Evolutionary conservation across 768 basidiomycete genomes (phyloP).

Genomic region (Kwoniella bestiolae): DNA sequence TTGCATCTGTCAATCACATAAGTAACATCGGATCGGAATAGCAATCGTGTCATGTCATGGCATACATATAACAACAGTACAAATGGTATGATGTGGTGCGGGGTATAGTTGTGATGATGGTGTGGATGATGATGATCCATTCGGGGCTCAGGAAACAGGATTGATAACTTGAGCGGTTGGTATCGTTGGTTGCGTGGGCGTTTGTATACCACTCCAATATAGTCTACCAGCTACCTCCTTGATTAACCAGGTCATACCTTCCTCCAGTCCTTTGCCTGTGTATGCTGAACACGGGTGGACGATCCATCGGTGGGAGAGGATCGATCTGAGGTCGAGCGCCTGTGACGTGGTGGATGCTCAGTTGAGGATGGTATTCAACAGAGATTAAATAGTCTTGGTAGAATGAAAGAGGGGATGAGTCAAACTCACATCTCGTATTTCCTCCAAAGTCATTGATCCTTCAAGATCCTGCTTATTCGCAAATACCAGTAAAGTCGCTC

Average conservation of each 20-base stretch:
- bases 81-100: neutral
- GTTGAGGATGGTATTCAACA: no score
- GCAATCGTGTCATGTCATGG: neutral
- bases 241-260: slow-evolving; percentile 91
- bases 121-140: neutral
- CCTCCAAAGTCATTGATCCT: slow-evolving; percentile 77
- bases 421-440: slow-evolving; percentile 77
- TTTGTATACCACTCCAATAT: slow-evolving; percentile 63
- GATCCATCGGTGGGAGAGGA: slow-evolving; percentile 86
- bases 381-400: neutral
- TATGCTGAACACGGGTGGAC: slow-evolving; percentile 91
- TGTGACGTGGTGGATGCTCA: no score
- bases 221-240: slow-evolving; percentile 82
- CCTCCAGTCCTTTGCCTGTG: slow-evolving; percentile 79
- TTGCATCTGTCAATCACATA: no score
- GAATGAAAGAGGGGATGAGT: neutral
- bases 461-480: slow-evolving; percentile 97
- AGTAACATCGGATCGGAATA: no score
- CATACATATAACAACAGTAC: neutral
- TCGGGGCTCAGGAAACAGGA: neutral
- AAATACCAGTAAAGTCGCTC: slow-evolving; percentile 93
- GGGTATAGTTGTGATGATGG: slow-evolving; percentile 1
- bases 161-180: no score
- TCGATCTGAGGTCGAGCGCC: slow-evolving; percentile 78
- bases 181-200: neutral